Base-by-base conservation (phyloP, 768 basidiomycete species). In the Termitomyces sp. region DNA sequence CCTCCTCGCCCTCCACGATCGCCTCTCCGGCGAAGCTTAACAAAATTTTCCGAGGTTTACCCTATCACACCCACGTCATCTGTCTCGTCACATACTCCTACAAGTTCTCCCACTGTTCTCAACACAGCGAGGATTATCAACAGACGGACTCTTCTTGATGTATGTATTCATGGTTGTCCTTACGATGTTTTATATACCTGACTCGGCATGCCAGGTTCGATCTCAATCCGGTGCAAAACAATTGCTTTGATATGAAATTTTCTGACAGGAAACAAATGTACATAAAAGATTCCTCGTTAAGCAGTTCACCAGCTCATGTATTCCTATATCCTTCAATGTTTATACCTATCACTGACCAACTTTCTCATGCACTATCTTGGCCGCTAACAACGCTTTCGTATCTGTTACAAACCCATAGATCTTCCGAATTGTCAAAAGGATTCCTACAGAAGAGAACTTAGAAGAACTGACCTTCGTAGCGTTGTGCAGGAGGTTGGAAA, bases 401-500 rank as follows among this genome's bases (percentile, higher is more conserved):
- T 73, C 70, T n/a, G 71, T 73, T 10, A 81, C 70, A 65, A 82
- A 84, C 4, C 80, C 82, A 51, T 81, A 83, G 58, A 67, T 70
- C 79, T 82, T 35, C 32, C 12, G 19, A 38, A 37, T 4, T 40
- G 30, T 54, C 50, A 53, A 57, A 28, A 35, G 22, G 11, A 26
- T 28, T 19, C 28, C 15, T 35, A n/a, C 5, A 44, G 57, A 15
- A 24, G 26, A 21, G n/a, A n/a, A n/a, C 24, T 11, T 19, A 54
- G 34, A 45, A 43, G 42, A 42, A 69, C 81, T 66, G 60, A 84
- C 82, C 59, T 79, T 79, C 10, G 68, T 71, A 34, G 76, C 68
- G 60, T 87, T 87, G 58, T 83, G 72, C n/a, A 82, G 65, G 6
- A 86, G 73, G 57, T 78, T 87, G 57, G 80, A 78, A 47, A 79